phyloP scores from a whole-genome alignment of 2,329 filamentous ascomycete species.

The Fusarium piperis region DNA sequence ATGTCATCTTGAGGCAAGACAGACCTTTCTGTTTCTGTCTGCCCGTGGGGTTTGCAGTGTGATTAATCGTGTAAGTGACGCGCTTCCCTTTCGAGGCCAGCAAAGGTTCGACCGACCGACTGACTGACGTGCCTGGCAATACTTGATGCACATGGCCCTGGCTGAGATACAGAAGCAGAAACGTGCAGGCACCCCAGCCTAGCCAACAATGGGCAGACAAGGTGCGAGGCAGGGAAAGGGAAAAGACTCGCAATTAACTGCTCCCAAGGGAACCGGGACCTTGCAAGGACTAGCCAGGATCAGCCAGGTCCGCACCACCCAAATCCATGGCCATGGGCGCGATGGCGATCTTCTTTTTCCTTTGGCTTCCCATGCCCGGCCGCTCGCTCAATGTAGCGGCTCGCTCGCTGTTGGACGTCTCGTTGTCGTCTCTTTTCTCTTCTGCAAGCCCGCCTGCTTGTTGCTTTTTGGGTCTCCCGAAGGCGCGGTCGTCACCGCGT shows the following conservation, averaged over 20 bases:
- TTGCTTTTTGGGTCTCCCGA: constrained; percentile 41
- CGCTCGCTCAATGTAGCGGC: constrained; percentile 12
- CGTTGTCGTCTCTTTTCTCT: constrained; percentile 43
- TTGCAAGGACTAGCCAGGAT: constrained; percentile 34
- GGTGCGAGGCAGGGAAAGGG: background rate
- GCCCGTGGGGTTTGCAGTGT: background rate
- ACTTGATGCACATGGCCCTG: background rate
- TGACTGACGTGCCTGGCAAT: background rate
- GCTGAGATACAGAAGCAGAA: background rate
- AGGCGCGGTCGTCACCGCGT: constrained; percentile 28
- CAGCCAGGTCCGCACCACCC: constrained; percentile 40
- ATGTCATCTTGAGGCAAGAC: constrained; percentile 25
- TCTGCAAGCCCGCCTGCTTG: constrained; percentile 24
- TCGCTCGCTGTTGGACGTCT: background rate
- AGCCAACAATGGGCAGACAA: background rate
- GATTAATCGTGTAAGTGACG: constrained; percentile 13
- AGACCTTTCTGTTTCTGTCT: constrained; percentile 1
- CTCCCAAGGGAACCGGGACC: constrained; percentile 19
- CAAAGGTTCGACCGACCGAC: constrained; percentile 6
- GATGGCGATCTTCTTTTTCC: constrained; percentile 40
- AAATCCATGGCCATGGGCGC: constrained; percentile 43
- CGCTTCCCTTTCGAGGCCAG: constrained; percentile 18
- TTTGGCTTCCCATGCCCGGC: constrained; percentile 23
- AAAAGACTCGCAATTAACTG: constrained; percentile 21
- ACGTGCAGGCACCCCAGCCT: background rate